These are phyloP conservation scores for Sugiyamaella mastotermitis DNA, from an alignment of 805 yeast species.

Conservation along the genomic window DNA sequence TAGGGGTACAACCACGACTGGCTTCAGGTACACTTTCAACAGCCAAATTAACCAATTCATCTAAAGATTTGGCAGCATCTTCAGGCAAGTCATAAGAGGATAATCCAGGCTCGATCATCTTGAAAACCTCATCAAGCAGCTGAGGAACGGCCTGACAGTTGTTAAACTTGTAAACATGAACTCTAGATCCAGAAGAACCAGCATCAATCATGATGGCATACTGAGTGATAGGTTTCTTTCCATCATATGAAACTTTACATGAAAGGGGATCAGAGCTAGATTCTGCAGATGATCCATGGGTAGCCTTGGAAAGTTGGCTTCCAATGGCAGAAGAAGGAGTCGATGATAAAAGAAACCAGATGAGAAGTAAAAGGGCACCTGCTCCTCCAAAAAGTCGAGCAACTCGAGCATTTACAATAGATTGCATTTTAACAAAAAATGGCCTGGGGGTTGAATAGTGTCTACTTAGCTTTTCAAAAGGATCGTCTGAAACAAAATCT, in stretches of 20 bases:
- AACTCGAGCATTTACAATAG: constrained; percentile 8
- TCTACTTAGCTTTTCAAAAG: constrained; percentile 12
- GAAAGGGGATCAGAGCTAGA: constrained; percentile 9
- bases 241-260: constrained; percentile 33
- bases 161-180: constrained; percentile 89
- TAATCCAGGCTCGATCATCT: constrained; percentile 89
- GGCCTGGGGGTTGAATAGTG: constrained; percentile 1
- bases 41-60: constrained; percentile 73
- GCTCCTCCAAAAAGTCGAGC: constrained; percentile 13
- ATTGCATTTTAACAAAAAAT: constrained; percentile 2
- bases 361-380: constrained; percentile 7
- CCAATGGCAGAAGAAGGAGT: constrained; percentile 2
- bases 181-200: constrained; percentile 95
- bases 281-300: constrained; percentile 1
- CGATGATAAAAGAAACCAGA: constrained; percentile 7
- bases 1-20: constrained; percentile 76
- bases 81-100: constrained; percentile 74
- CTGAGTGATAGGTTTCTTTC: constrained; percentile 40
- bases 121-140: constrained; percentile 70
- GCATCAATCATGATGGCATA: constrained; percentile 95
- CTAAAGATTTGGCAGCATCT: constrained; percentile 88
- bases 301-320: no score
- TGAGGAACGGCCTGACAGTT: constrained; percentile 80
- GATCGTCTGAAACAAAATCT: constrained; percentile 12
- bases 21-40: constrained; percentile 68